These are phyloP conservation scores for Ploettnerulaceae sp. DNA, from an alignment of 2,329 filamentous ascomycete species.

Conservation along the genomic window DNA sequence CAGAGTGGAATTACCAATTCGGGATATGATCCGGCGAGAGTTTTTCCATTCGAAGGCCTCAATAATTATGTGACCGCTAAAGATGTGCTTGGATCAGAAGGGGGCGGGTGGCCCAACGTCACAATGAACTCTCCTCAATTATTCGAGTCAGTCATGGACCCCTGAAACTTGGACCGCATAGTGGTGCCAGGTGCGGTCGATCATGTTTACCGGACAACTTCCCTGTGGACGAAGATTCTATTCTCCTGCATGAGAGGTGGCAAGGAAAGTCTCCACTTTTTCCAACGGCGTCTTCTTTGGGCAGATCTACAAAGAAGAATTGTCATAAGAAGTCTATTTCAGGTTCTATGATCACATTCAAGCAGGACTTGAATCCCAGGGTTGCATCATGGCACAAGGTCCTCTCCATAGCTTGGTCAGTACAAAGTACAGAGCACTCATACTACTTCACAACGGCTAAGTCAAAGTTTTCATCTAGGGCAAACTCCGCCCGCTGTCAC, in stretches of 20 bases:
- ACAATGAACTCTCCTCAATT: neutral
- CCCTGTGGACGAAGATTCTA: slow-evolving; percentile 8
- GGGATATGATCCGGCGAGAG: slow-evolving; percentile 14
- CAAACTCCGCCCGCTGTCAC: too few species aligned
- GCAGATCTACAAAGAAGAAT: slow-evolving; percentile 1
- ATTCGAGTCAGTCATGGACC: slow-evolving; percentile 12
- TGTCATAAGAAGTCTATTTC: slow-evolving; percentile 13
- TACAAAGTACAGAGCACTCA: too few species aligned
- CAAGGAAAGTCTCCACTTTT: slow-evolving; percentile 4
- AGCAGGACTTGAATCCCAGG: too few species aligned
- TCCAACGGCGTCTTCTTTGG: slow-evolving; percentile 7
- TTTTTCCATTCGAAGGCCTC: slow-evolving; percentile 23
- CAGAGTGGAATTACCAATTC: slow-evolving; percentile 1
- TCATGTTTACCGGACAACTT: slow-evolving; percentile 18
- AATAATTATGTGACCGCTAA: slow-evolving; percentile 1
- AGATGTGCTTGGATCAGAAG: slow-evolving; percentile 12
- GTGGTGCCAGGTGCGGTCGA: slow-evolving; percentile 15
- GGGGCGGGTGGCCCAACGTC: slow-evolving; percentile 13
- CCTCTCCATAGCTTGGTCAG: too few species aligned
- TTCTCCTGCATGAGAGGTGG: slow-evolving; percentile 6
- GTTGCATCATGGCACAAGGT: too few species aligned
- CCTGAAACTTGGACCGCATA: slow-evolving; percentile 15
- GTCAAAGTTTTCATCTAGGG: too few species aligned
- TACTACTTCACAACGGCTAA: too few species aligned
- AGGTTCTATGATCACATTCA: too few species aligned